Conservation (phyloP, 2,329 filamentous ascomycete species). For the Colletotrichum orbiculare region DNA sequence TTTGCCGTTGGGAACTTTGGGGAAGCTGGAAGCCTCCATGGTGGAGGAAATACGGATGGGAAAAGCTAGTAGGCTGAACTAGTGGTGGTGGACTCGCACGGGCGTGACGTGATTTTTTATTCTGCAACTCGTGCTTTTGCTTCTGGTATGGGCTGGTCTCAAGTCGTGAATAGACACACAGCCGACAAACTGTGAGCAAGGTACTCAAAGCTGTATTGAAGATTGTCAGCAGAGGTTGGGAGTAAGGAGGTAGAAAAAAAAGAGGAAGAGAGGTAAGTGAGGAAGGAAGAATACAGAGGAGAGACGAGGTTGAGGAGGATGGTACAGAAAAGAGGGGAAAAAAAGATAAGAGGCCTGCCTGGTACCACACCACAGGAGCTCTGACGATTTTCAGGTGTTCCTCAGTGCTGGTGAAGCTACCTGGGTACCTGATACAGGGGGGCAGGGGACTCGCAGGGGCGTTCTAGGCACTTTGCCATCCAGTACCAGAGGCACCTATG, state of each 20-base stretch:
- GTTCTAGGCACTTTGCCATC: no score
- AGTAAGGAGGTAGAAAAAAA: background rate
- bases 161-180: background rate
- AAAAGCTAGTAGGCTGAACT: constrained; percentile 9
- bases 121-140: constrained; percentile 4
- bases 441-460: no score
- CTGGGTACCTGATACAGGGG: background rate
- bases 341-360: constrained; percentile 16
- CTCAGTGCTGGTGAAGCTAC: constrained; percentile 13
- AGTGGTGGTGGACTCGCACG: constrained; percentile 1
- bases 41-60: constrained; percentile 35
- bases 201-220: background rate
- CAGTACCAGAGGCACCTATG: constrained; percentile 4
- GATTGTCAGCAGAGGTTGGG: constrained; percentile 3
- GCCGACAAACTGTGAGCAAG: no score
- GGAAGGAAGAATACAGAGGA: background rate
- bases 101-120: constrained; percentile 29
- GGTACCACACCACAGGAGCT: constrained; percentile 15
- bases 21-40: constrained; percentile 51
- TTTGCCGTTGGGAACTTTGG: constrained; percentile 42
- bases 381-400: constrained; percentile 36
- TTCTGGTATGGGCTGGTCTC: background rate
- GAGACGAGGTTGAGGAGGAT: background rate
- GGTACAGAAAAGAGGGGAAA: background rate
- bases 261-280: background rate